Evolutionary conservation across 2,329 filamentous ascomycete species (phyloP).

Genomic region (Curvularia eragrostidis): DNA sequence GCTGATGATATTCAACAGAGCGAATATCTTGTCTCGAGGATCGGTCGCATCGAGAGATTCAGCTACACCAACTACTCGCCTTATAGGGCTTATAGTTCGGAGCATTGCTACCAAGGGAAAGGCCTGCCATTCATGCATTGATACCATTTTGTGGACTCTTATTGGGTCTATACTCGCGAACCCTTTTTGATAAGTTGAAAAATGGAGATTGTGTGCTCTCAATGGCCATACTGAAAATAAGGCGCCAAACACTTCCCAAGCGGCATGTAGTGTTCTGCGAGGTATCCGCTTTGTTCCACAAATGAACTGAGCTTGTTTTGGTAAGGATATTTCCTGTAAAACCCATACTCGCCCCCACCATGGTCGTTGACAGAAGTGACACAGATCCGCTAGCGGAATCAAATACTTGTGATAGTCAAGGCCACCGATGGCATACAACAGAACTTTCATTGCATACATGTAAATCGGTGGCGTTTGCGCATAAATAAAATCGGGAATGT

Average conservation of each 20-base stretch:
- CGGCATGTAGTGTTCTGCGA: neutral
- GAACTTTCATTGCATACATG: neutral
- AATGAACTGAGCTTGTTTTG: constrained; percentile 12
- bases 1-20: constrained; percentile 21
- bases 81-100: neutral
- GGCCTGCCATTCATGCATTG: neutral
- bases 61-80: no score
- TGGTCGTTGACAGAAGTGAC: constrained; percentile 12
- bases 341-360: constrained; percentile 29
- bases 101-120: neutral
- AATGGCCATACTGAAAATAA: neutral
- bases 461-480: neutral
- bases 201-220: no score
- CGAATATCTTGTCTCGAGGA: constrained; percentile 25
- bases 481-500: no score
- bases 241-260: neutral
- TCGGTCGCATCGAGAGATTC: constrained; percentile 22
- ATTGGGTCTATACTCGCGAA: neutral
- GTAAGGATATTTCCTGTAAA: constrained; percentile 25
- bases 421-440: neutral
- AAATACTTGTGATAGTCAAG: neutral
- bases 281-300: constrained; percentile 18
- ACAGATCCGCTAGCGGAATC: neutral
- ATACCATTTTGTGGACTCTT: neutral
- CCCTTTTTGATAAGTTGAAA: neutral